Evolutionary conservation across 208 protist genomes (phyloP).

Genomic region (Trypanosoma platydactyli): DNA sequence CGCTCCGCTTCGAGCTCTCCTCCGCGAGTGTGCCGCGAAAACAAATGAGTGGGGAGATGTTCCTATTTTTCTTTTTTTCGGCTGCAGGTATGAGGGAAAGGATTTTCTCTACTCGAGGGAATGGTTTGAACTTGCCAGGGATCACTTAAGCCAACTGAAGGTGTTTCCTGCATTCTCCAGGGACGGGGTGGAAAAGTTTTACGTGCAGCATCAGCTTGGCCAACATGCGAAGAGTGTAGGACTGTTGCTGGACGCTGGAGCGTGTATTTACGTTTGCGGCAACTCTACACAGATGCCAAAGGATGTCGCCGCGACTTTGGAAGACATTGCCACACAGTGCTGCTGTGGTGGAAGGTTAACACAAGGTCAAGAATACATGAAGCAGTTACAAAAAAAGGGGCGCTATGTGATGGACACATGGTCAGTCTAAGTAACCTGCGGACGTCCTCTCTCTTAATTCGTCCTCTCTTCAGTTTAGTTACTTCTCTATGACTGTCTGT

Average conservation of each 20-base stretch:
- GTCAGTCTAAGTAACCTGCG: constrained; percentile 51
- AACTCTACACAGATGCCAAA: constrained; percentile 89
- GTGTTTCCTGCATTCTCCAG: constrained; percentile 85
- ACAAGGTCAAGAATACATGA: constrained; percentile 37
- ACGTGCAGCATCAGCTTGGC: constrained; percentile 87
- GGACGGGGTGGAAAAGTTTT: constrained; percentile 71
- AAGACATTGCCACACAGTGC: constrained; percentile 53
- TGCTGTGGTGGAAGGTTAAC: constrained; percentile 48
- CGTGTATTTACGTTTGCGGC: constrained; percentile 76
- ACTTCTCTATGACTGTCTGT: background rate
- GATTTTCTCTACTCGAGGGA: constrained; percentile 81
- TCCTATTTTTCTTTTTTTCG: constrained; percentile 82
- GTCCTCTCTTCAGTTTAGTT: background rate
- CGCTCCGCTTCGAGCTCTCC: constrained; percentile 66
- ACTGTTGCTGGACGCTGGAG: constrained; percentile 37
- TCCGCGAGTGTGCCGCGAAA: constrained; percentile 64
- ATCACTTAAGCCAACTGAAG: constrained; percentile 42
- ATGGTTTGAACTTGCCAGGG: constrained; percentile 40
- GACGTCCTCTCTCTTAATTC: background rate
- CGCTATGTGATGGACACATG: constrained; percentile 84
- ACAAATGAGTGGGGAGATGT: constrained; percentile 36
- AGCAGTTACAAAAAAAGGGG: constrained; percentile 40
- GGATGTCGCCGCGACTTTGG: constrained; percentile 55
- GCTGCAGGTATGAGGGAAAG: constrained; percentile 61
- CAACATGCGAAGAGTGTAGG: constrained; percentile 56